Conservation (phyloP, 1,139 yeast genomes). For the Yamadazyma sp. region DNA sequence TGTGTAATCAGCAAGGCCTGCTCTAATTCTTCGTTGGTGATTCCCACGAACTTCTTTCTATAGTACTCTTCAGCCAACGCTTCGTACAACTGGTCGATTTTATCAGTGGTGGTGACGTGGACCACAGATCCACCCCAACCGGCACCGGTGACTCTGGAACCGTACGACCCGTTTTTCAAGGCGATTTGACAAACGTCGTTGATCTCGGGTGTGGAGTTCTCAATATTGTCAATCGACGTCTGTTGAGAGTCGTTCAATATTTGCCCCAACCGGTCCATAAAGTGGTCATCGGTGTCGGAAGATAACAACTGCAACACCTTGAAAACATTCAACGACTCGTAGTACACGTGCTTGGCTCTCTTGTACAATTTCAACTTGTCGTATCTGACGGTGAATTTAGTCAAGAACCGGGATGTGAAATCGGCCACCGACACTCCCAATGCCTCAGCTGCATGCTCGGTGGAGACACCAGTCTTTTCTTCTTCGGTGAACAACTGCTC, state of each 20-base stretch:
- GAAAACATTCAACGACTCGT: conserved; percentile 63
- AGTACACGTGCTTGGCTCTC: conserved; percentile 62
- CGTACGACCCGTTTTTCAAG: conserved; percentile 54
- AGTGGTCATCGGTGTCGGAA: conserved; percentile 20
- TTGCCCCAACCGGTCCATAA: conserved; percentile 46
- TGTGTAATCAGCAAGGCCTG: conserved; percentile 58
- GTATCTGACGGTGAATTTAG: conserved; percentile 58
- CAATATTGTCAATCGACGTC: conserved; percentile 45
- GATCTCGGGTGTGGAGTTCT: conserved; percentile 59
- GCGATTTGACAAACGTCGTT: conserved; percentile 57
- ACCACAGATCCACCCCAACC: conserved; percentile 80
- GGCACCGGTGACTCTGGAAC: conserved; percentile 78
- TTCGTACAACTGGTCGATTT: conserved; percentile 40
- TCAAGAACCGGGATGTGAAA: conserved; percentile 46
- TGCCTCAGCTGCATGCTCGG: conserved; percentile 47
- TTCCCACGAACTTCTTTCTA: conserved; percentile 45
- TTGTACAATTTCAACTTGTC: conserved; percentile 55
- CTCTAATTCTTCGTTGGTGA: conserved; percentile 42
- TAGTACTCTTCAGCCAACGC: conserved; percentile 55
- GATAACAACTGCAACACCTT: conserved; percentile 45
- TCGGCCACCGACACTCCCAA: conserved; percentile 45
- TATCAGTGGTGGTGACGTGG: conserved; percentile 54
- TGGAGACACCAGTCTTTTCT: conserved; percentile 48
- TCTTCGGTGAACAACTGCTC: conserved; percentile 34
- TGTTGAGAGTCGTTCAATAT: conserved; percentile 61